Evolutionary conservation across 78 protist genomes (phyloP).

Genomic region (Paulinella micropora): DNA sequence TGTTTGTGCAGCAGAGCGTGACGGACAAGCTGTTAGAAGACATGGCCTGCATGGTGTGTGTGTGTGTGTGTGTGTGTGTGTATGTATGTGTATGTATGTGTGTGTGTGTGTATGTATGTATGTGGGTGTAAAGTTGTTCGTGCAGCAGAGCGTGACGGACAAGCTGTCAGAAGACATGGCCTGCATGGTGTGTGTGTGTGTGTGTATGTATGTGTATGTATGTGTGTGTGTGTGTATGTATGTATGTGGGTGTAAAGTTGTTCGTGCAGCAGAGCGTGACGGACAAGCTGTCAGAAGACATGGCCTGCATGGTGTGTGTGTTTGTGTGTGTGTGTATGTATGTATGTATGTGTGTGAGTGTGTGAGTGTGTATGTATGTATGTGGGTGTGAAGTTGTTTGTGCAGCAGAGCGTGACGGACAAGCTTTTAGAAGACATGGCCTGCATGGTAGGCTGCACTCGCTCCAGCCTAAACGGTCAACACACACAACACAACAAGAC

Average conservation of each 20-base stretch:
- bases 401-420: slow-evolving; percentile 41
- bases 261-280: too few species aligned
- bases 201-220: background rate
- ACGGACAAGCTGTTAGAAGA: slow-evolving; percentile 43
- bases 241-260: slow-evolving; percentile 19
- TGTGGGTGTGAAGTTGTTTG: slow-evolving; percentile 24
- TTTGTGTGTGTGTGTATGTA: too few species aligned
- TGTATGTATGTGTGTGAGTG: background rate
- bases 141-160: slow-evolving; percentile 37
- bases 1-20: slow-evolving; percentile 36
- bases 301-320: too few species aligned
- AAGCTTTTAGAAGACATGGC: slow-evolving; percentile 49
- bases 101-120: background rate
- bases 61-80: too few species aligned
- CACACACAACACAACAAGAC: background rate
- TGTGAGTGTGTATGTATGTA: background rate
- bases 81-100: background rate
- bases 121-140: slow-evolving; percentile 24
- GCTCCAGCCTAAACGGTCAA: slow-evolving; percentile 30
- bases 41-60: slow-evolving; percentile 13
- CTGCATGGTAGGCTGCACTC: slow-evolving; percentile 51
- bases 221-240: background rate
- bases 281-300: too few species aligned
- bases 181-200: background rate
- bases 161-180: slow-evolving; percentile 43